Conservation (phyloP, 148 eudicot genomes). For the Talinum fruticosum region DNA sequence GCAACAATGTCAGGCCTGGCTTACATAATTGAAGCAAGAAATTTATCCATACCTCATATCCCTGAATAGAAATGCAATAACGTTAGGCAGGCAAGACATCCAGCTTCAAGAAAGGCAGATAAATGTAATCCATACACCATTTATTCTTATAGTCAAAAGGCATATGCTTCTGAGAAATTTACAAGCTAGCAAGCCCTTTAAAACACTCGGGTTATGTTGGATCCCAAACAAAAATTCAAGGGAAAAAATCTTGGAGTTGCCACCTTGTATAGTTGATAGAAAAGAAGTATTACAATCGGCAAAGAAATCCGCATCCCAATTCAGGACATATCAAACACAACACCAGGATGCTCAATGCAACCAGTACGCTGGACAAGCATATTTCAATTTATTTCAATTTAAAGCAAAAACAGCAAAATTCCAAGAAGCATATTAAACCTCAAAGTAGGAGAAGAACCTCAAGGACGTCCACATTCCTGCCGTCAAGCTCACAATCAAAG, state of each 20-base stretch:
- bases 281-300: constrained; percentile 3
- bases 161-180: constrained; percentile 8
- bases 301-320: not conserved
- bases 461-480: not conserved
- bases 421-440: constrained; percentile 5
- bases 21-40: not conserved
- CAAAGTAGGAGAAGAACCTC: constrained; percentile 15
- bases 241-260: not conserved
- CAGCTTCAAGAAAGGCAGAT: not conserved
- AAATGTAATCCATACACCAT: constrained; percentile 6
- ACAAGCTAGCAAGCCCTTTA: constrained; percentile 16
- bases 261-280: not conserved
- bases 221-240: constrained; percentile 8
- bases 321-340: not conserved
- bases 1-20: not conserved
- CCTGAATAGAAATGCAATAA: not conserved
- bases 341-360: constrained; percentile 1
- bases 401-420: not conserved
- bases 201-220: constrained; percentile 4
- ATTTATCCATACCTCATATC: not conserved
- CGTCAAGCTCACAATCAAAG: not conserved
- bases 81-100: not conserved
- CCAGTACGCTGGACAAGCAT: not conserved
- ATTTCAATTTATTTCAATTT: constrained; percentile 2
- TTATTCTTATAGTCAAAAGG: constrained; percentile 19